Evolutionary conservation across 2,329 filamentous ascomycete genomes (phyloP).

Genomic region (Chrysoporthe austroafricana): DNA sequence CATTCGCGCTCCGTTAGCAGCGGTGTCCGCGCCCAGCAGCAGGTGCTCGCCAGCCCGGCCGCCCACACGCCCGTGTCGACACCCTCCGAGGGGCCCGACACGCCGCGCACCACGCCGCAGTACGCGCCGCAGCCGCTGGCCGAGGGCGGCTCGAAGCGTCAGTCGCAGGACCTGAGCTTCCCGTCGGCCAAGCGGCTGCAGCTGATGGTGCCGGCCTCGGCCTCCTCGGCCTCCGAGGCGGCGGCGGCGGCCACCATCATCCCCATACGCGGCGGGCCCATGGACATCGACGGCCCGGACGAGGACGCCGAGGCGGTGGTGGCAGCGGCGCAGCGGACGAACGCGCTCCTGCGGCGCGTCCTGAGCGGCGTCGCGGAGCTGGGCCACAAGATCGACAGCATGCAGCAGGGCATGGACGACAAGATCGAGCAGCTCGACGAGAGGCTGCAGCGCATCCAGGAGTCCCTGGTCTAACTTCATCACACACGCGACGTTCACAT

Average conservation of each 20-base stretch:
- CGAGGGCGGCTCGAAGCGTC: conserved; percentile 17
- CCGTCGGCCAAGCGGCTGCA: conserved; percentile 22
- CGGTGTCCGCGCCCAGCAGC: conserved; percentile 23
- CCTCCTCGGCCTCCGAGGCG: no score
- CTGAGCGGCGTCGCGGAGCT: conserved; percentile 21
- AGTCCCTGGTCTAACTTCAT: conserved; percentile 7
- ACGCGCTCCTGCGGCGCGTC: conserved; percentile 19
- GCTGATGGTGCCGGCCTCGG: conserved; percentile 7
- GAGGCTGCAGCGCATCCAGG: conserved; percentile 25
- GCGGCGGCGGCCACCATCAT: background rate
- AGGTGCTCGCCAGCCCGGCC: conserved; percentile 21
- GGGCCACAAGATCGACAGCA: conserved; percentile 22
- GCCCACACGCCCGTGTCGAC: conserved; percentile 25
- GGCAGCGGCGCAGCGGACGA: conserved; percentile 8
- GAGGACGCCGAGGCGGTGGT: background rate
- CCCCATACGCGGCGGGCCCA: conserved; percentile 18
- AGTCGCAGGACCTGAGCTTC: conserved; percentile 19
- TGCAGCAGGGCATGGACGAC: conserved; percentile 22
- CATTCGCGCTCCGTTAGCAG: conserved; percentile 17
- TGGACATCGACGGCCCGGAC: conserved; percentile 7
- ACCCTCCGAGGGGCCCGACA: conserved; percentile 18
- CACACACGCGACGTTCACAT: no score
- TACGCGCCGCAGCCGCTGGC: conserved; percentile 5
- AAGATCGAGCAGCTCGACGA: conserved; percentile 26
- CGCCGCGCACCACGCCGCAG: conserved; percentile 24